phyloP scores from a whole-genome alignment of 768 basidiomycete genomes.

The Lepiota subincarnata region DNA sequence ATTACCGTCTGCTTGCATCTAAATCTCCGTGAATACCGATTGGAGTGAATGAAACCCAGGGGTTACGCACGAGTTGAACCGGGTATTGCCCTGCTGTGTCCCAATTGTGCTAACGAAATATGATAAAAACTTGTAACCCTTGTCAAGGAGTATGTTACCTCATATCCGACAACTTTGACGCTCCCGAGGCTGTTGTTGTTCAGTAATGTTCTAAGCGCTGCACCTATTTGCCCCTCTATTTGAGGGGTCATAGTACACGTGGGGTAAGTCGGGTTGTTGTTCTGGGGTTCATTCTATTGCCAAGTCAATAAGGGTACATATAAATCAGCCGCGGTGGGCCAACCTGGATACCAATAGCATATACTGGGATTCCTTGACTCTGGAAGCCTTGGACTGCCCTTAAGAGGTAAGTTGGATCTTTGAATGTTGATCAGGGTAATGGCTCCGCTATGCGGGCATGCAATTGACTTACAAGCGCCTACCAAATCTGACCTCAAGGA shows the following conservation, averaged over 20 bases:
- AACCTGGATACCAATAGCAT: slow-evolving; percentile 58
- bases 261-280: slow-evolving; percentile 66
- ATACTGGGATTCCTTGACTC: slow-evolving; percentile 54
- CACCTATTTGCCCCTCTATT: slow-evolving; percentile 57
- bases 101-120: slow-evolving; percentile 61
- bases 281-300: slow-evolving; percentile 45
- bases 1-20: slow-evolving; percentile 53
- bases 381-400: slow-evolving; percentile 70
- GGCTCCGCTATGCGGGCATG: neutral
- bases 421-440: neutral
- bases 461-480: slow-evolving; percentile 37
- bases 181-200: slow-evolving; percentile 55
- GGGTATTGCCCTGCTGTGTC: slow-evolving; percentile 60
- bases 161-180: slow-evolving; percentile 59
- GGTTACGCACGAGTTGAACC: slow-evolving; percentile 34
- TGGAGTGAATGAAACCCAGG: neutral
- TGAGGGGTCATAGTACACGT: slow-evolving; percentile 51
- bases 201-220: slow-evolving; percentile 51
- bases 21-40: neutral
- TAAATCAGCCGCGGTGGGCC: neutral
- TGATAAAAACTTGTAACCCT: neutral
- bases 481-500: slow-evolving; percentile 47
- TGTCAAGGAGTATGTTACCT: slow-evolving; percentile 16
- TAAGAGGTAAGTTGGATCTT: slow-evolving; percentile 70
- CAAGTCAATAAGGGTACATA: neutral